Evolutionary conservation across 345 rosid species (phyloP).

Genomic region (Cardamine resedifolia): DNA sequence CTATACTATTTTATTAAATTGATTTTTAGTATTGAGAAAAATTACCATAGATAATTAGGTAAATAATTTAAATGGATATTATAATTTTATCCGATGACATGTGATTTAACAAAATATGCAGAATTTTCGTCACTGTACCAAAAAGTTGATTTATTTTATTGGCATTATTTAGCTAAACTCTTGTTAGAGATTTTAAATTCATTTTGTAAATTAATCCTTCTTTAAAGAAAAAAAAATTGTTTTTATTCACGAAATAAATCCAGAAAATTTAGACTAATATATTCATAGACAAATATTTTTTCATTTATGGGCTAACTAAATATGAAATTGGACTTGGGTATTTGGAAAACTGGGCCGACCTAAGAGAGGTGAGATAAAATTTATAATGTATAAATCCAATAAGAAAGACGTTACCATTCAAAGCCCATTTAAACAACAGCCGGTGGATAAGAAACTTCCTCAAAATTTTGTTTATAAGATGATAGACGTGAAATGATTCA

Average conservation of each 20-base stretch:
- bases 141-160: too few relatives aligned
- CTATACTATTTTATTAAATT: background rate
- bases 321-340: background rate
- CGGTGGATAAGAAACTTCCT: background rate
- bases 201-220: background rate
- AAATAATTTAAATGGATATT: background rate
- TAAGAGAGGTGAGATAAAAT: background rate
- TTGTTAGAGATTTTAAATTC: background rate
- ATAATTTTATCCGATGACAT: too few relatives aligned
- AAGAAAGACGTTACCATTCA: background rate
- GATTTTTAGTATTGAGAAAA: background rate
- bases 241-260: background rate
- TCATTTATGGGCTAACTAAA: background rate
- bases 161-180: background rate
- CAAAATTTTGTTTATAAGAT: slow-evolving; percentile 15
- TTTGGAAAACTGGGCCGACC: background rate
- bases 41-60: background rate
- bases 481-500: background rate
- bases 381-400: background rate
- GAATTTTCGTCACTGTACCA: background rate
- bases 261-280: background rate
- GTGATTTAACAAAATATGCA: background rate
- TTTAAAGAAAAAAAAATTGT: background rate
- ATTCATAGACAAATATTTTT: background rate
- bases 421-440: background rate